phyloP scores from a whole-genome alignment of 2,329 filamentous ascomycete species.

The Fusarium nodosum region DNA sequence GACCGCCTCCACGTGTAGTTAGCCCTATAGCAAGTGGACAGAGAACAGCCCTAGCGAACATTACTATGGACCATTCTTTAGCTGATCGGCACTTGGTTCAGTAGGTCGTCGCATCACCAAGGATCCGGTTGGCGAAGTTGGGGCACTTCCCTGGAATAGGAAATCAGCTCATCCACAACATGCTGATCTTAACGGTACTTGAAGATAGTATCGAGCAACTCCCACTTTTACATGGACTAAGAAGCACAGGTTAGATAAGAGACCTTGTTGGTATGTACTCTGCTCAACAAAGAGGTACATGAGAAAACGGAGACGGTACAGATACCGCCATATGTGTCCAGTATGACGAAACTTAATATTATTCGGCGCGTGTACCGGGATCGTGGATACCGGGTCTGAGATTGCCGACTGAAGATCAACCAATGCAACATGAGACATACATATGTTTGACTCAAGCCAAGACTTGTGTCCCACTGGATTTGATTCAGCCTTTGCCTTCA shows the following conservation, averaged over 20 bases:
- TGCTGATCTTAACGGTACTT: slow-evolving; percentile 9
- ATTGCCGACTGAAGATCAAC: slow-evolving; percentile 10
- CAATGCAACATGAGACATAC: not conserved
- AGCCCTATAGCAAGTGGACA: not conserved
- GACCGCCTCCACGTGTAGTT: slow-evolving; percentile 5
- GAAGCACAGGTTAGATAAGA: not conserved
- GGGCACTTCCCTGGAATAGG: not conserved
- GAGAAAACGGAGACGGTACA: not conserved
- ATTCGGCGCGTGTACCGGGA: not conserved
- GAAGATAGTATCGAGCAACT: not conserved
- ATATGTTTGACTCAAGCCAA: not conserved
- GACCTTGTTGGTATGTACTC: slow-evolving; percentile 1
- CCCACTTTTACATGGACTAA: not conserved
- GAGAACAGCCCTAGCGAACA: not conserved
- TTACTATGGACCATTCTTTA: not conserved
- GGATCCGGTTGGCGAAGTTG: slow-evolving; percentile 6
- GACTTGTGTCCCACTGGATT: not conserved
- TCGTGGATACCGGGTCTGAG: slow-evolving; percentile 1
- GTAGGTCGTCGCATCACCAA: not conserved
- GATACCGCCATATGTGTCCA: not conserved
- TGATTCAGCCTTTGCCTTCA: not conserved
- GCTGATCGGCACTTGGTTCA: slow-evolving; percentile 10
- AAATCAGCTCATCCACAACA: slow-evolving; percentile 17
- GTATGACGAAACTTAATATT: not conserved
- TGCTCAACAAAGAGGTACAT: not conserved